These are phyloP conservation scores for Candida yuanshanica DNA, from an alignment of 805 yeast genomes.

Conservation along the genomic window DNA sequence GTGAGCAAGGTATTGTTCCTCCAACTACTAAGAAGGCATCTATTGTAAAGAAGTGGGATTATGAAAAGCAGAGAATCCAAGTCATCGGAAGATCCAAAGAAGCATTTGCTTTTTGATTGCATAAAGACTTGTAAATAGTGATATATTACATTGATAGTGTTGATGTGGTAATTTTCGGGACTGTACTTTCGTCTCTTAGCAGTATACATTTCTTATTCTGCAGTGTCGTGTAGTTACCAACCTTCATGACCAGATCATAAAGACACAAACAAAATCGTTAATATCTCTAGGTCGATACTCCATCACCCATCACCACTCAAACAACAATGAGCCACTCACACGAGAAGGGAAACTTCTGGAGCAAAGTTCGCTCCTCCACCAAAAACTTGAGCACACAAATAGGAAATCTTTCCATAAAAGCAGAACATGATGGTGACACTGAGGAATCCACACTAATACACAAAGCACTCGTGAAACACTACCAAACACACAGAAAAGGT, in stretches of 20 bases:
- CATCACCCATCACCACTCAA: no score
- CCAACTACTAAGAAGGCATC: conserved; percentile 21
- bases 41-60: conserved; percentile 56
- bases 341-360: conserved; percentile 18
- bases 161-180: no score
- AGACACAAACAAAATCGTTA: no score
- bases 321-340: background rate
- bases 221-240: no score
- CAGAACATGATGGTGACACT: conserved; percentile 25
- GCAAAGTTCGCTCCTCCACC: conserved; percentile 22
- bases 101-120: background rate
- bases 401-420: conserved; percentile 17
- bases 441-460: conserved; percentile 21
- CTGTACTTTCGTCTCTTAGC: no score
- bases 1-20: conserved; percentile 31
- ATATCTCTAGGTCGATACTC: no score
- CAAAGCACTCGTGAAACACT: conserved; percentile 21
- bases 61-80: conserved; percentile 45
- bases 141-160: no score
- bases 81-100: background rate
- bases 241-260: no score
- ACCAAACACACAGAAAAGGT: conserved; percentile 7
- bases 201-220: no score
- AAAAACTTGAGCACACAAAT: conserved; percentile 18
- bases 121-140: background rate